These are phyloP conservation scores for Ustilago shanxiensis DNA, from an alignment of 1,284 basidiomycete genomes.

Conservation along the genomic window DNA sequence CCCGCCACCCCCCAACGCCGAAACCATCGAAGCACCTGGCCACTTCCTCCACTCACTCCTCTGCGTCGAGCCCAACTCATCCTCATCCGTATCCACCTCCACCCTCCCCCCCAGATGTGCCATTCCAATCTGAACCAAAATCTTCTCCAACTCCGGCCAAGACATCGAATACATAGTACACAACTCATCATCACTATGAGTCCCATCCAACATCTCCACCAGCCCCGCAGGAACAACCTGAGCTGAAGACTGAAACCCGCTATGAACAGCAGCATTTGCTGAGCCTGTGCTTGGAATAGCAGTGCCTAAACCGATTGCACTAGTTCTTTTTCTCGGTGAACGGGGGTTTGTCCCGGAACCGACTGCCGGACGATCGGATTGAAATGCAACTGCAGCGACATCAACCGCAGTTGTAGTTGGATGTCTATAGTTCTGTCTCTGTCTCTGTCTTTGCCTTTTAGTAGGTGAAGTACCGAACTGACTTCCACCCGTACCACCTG, in stretches of 20 bases:
- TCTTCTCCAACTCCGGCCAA: slow-evolving; percentile 84
- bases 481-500: slow-evolving; percentile 25
- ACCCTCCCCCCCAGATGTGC: slow-evolving; percentile 1
- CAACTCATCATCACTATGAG: slow-evolving; percentile 91
- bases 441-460: slow-evolving; percentile 26
- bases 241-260: too few species aligned
- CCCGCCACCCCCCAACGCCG: slow-evolving; percentile 8
- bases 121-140: slow-evolving; percentile 73
- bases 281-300: slow-evolving; percentile 26
- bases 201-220: slow-evolving; percentile 80
- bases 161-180: slow-evolving; percentile 84
- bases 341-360: slow-evolving; percentile 6
- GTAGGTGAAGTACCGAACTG: slow-evolving; percentile 48
- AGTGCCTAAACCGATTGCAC: slow-evolving; percentile 19
- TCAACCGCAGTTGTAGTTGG: slow-evolving; percentile 64
- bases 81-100: slow-evolving; percentile 36
- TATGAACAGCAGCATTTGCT: too few species aligned
- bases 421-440: slow-evolving; percentile 38
- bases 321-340: slow-evolving; percentile 43
- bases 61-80: slow-evolving; percentile 27
- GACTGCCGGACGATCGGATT: slow-evolving; percentile 18
- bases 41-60: slow-evolving; percentile 31
- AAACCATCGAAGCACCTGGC: slow-evolving; percentile 4
- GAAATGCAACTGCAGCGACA: slow-evolving; percentile 58
- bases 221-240: slow-evolving; percentile 72